Evolutionary conservation across 306 rosid species (phyloP), one percentile per base, ranked within the genome.

Genomic region (Purshia tridentata): DNA sequence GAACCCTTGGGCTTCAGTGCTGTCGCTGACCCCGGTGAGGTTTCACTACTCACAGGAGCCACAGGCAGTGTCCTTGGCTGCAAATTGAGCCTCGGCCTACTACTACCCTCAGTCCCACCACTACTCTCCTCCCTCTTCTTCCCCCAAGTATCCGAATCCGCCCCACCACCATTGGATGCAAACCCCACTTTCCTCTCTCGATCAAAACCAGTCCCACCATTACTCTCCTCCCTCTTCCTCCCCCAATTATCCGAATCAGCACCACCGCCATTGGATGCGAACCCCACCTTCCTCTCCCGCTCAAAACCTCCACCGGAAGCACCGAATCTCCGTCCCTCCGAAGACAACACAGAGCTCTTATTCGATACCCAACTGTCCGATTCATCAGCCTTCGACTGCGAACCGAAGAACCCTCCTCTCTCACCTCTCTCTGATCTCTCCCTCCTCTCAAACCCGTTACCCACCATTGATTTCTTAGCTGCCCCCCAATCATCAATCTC

Each of bases 401-500:
- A 82, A 81, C 90, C 97, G 47, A 88, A 91, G 72, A 89, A 91
- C 4, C 86, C 80, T 39, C 93, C 92, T 40, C 70, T 82, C 22
- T 74, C 76, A 29, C 76, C 81, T 56, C 89, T 81, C 22, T 74
- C 76, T 29, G 74, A 80, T 56, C 89, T 81, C 62, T 91, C 97
- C 54, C 79, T 79, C 83, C 81, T 74, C 54, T 81, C 87, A 47
- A 85, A 86, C 13, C 96, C 93, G 39, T 84, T 83, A 6, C 87
- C 92, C 16, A 49, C 19, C 19, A 65, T 39, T 1, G 96, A 78
- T 68, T 86, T 93, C 88, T 91, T 93, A 7, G 64, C 85, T 4
- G 94, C 85, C 4, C 82, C 94, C 98, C 98, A 93, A 83, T 93
- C 81, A 65, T 93, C 96, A 11, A 60, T 84, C 83, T 91, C 98